Percentiles rank a stretch among this genome's conserved stretches.
These are phyloP conservation scores for Drosera capensis DNA, from an alignment of 148 eudicot species.

Conservation along the genomic window DNA sequence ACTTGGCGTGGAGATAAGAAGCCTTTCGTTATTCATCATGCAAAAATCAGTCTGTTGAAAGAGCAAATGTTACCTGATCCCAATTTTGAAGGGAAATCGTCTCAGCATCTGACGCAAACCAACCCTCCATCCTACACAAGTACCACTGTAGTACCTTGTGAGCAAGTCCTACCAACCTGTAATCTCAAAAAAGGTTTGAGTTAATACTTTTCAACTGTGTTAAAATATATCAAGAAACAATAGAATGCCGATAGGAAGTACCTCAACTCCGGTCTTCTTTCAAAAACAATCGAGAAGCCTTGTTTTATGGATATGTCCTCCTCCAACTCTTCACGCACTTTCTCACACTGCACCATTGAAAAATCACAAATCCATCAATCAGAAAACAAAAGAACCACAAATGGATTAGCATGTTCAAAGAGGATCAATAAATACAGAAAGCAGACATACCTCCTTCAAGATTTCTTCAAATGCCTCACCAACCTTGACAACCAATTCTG, in stretches of 20 bases:
- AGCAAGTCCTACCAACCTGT: constrained; percentile 82
- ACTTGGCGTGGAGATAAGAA: too few species aligned
- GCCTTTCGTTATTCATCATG: constrained; percentile 59
- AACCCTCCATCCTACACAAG: constrained; percentile 99
- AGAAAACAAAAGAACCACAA: background rate
- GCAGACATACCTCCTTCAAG: constrained; percentile 52
- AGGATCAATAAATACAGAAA: constrained; percentile 3
- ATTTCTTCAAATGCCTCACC: constrained; percentile 73
- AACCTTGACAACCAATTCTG: constrained; percentile 71
- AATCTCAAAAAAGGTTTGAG: constrained; percentile 9
- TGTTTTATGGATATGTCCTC: constrained; percentile 72
- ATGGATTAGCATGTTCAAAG: too few species aligned
- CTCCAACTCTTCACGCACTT: constrained; percentile 39
- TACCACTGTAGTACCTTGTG: constrained; percentile 99
- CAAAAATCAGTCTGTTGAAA: background rate
- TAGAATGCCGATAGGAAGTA: background rate
- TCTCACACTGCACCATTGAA: constrained; percentile 40
- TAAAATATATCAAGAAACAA: background rate
- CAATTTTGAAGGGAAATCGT: constrained; percentile 81
- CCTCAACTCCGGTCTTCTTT: constrained; percentile 32
- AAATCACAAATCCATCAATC: constrained; percentile 1
- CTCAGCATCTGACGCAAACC: constrained; percentile 99
- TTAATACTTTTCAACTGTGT: background rate
- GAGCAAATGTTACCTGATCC: constrained; percentile 54
- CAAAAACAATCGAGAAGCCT: constrained; percentile 72